Evolutionary conservation across 768 basidiomycete species (phyloP).

Genomic region (Lyophyllum decastes): DNA sequence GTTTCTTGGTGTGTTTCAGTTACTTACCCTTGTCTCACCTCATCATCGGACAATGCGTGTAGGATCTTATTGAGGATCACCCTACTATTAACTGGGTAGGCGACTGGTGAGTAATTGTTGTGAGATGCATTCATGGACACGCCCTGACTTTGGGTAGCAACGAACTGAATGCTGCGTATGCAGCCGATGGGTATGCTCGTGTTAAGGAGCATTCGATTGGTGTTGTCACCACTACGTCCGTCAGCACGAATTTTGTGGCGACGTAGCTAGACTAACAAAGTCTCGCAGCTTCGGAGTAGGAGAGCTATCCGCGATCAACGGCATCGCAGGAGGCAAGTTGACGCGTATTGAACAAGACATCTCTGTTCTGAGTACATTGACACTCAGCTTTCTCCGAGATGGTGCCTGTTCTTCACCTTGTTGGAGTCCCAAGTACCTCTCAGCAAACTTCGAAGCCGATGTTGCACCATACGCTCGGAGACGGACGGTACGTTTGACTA

Average conservation of each 20-base stretch:
- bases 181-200: conserved; percentile 91
- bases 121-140: neutral
- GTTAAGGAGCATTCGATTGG: conserved; percentile 76
- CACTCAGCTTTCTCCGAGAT: conserved; percentile 76
- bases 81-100: conserved; percentile 83
- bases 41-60: neutral
- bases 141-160: conserved; percentile 47
- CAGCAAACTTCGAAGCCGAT: conserved; percentile 12
- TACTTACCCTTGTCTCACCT: neutral
- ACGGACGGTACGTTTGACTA: conserved; percentile 9
- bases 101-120: conserved; percentile 54
- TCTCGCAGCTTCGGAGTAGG: conserved; percentile 83
- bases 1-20: conserved; percentile 45
- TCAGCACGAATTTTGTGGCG: neutral
- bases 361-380: neutral
- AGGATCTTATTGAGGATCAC: conserved; percentile 86
- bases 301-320: conserved; percentile 85
- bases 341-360: neutral
- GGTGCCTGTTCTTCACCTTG: conserved; percentile 88
- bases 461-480: conserved; percentile 16
- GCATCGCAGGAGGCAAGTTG: conserved; percentile 69
- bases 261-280: neutral
- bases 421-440: conserved; percentile 42
- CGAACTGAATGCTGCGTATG: conserved; percentile 86
- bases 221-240: conserved; percentile 78